phyloP scores from a whole-genome alignment of 371 early-diverging fungal species.

The Phascolomyces articulosus region DNA sequence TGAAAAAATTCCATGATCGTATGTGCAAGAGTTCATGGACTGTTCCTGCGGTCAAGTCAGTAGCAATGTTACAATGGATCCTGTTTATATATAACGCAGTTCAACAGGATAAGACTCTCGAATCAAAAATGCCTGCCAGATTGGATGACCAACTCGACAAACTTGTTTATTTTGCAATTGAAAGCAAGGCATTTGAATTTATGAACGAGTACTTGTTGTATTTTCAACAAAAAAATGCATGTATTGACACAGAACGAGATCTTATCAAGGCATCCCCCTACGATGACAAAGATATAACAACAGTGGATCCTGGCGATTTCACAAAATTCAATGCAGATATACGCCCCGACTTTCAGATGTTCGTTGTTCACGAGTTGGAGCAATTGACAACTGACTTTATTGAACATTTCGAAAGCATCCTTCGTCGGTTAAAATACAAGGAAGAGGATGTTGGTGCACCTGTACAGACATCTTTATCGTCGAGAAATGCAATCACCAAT shows the following conservation, averaged over 20 bases:
- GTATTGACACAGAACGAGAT: constrained; percentile 33
- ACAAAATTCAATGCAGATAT: constrained; percentile 42
- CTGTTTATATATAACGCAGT: constrained; percentile 57
- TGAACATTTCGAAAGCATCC: constrained; percentile 51
- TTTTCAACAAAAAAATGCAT: constrained; percentile 47
- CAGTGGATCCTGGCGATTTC: constrained; percentile 36
- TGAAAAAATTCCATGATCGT: constrained; percentile 28
- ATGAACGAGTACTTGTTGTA: constrained; percentile 69
- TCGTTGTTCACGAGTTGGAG: constrained; percentile 56
- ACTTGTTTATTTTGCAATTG: constrained; percentile 60
- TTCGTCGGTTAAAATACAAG: constrained; percentile 68
- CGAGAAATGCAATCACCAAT: constrained; percentile 24
- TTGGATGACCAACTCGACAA: constrained; percentile 59
- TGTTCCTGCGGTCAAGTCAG: constrained; percentile 63
- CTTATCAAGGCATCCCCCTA: constrained; percentile 16
- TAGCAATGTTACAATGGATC: constrained; percentile 73
- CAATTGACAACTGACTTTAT: constrained; percentile 51
- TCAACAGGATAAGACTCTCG: constrained; percentile 41
- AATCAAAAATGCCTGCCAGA: constrained; percentile 49
- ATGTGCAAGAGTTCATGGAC: constrained; percentile 44
- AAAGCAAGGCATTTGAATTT: constrained; percentile 67
- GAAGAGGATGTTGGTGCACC: constrained; percentile 69
- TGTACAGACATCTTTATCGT: constrained; percentile 7
- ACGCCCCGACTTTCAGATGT: constrained; percentile 50
- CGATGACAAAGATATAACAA: constrained; percentile 15